These are phyloP conservation scores for Diaporthe velutina DNA, from an alignment of 2,329 filamentous ascomycete genomes.

Conservation along the genomic window DNA sequence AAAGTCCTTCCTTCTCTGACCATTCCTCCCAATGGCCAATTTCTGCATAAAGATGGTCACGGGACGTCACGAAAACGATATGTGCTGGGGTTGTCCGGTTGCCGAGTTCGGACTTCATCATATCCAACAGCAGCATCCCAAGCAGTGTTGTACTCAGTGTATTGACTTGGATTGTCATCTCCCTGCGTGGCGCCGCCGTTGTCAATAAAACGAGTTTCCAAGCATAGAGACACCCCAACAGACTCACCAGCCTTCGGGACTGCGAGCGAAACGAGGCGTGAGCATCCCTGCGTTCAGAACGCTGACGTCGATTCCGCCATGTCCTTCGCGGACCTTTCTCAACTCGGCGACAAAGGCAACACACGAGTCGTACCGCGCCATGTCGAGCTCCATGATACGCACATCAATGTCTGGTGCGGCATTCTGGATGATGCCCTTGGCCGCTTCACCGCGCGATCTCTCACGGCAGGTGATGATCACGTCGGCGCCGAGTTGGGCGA, in stretches of 20 bases:
- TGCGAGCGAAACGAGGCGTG: neutral
- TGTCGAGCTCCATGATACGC: neutral
- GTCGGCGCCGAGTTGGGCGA: neutral
- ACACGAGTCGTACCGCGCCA: neutral
- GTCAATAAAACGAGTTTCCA: neutral
- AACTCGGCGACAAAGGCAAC: neutral
- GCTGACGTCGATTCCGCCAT: neutral
- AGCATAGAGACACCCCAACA: fast-evolving
- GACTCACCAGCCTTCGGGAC: neutral
- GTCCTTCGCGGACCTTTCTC: neutral
- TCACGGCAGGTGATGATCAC: neutral
- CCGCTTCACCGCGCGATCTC: neutral
- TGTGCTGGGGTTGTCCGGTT: neutral
- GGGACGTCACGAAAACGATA: neutral
- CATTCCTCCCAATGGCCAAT: neutral
- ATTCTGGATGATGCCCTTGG: neutral
- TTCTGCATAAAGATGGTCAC: neutral
- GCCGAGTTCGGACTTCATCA: neutral
- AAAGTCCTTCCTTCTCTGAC: neutral
- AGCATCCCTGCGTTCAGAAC: slow-evolving; percentile 1
- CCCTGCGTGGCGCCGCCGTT: neutral
- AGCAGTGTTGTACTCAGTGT: neutral
- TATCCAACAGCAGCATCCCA: neutral
- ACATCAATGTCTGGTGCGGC: neutral
- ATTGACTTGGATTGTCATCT: neutral